Evolutionary conservation across 1,139 yeast species (phyloP).

Genomic region (Meyerozyma guilliermondii): DNA sequence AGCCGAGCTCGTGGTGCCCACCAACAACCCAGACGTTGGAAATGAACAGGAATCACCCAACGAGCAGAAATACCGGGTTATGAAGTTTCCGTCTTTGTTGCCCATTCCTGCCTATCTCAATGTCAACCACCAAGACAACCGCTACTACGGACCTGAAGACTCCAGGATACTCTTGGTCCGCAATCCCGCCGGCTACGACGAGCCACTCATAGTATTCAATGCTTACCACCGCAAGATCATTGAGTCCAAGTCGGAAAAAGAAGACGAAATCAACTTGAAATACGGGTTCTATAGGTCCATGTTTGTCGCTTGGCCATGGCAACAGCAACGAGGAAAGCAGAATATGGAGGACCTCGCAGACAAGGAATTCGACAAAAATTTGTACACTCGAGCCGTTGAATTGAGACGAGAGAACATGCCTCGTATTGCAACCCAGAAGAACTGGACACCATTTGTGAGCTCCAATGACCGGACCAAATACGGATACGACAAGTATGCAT

Average conservation of each 20-base stretch:
- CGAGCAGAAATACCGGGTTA: not conserved
- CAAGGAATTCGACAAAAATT: not conserved
- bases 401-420: conserved; percentile 1
- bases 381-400: not conserved
- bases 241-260: conserved; percentile 22
- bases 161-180: conserved; percentile 3
- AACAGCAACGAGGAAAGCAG: conserved; percentile 2
- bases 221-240: conserved; percentile 1
- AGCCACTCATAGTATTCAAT: conserved; percentile 6
- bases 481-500: conserved; percentile 15
- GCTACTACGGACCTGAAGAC: conserved; percentile 5
- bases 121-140: not conserved
- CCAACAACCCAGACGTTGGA: conserved; percentile 15
- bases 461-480: conserved; percentile 10
- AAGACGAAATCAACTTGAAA: conserved; percentile 22
- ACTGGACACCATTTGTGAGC: conserved; percentile 29
- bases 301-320: conserved; percentile 5
- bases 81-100: conserved; percentile 3
- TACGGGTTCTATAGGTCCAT: conserved; percentile 3
- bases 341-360: not conserved
- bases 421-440: conserved; percentile 14
- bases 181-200: conserved; percentile 5
- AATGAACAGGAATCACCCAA: conserved; percentile 5
- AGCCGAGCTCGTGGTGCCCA: conserved; percentile 9
- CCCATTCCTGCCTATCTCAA: conserved; percentile 6